These are phyloP conservation scores for Ambrosiella cleistominuta DNA, from an alignment of 2,329 filamentous ascomycete genomes.

Conservation along the genomic window DNA sequence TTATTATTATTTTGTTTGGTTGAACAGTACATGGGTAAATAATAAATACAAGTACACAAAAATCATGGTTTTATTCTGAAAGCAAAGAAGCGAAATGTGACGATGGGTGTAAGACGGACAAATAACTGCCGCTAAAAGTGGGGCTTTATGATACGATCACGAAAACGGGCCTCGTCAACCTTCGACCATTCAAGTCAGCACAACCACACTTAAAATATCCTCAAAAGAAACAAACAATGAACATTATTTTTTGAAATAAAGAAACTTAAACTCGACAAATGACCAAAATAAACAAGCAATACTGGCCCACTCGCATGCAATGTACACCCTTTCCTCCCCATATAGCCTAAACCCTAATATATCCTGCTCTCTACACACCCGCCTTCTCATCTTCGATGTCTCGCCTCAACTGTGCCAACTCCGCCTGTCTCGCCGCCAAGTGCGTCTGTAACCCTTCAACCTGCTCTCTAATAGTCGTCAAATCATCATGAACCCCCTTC, in stretches of 20 bases:
- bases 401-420: slow-evolving; percentile 56
- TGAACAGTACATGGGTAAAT: neutral
- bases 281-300: neutral
- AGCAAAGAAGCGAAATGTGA: neutral
- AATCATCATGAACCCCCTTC: slow-evolving; percentile 66
- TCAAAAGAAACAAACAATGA: neutral
- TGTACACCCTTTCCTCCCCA: neutral
- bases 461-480: slow-evolving; percentile 83
- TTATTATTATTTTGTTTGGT: neutral
- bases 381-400: slow-evolving; percentile 79
- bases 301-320: neutral
- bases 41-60: neutral
- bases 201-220: neutral
- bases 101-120: neutral
- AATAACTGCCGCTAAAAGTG: neutral
- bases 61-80: neutral
- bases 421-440: slow-evolving; percentile 55
- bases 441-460: slow-evolving; percentile 79
- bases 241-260: neutral
- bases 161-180: too few relatives aligned
- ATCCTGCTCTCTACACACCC: slow-evolving; percentile 22
- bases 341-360: neutral
- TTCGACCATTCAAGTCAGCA: neutral
- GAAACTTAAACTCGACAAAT: slow-evolving; percentile 2
- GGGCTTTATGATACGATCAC: neutral